Conservation (phyloP, 1,284 basidiomycete genomes). For the Pyrrhoderma lamaoense region DNA sequence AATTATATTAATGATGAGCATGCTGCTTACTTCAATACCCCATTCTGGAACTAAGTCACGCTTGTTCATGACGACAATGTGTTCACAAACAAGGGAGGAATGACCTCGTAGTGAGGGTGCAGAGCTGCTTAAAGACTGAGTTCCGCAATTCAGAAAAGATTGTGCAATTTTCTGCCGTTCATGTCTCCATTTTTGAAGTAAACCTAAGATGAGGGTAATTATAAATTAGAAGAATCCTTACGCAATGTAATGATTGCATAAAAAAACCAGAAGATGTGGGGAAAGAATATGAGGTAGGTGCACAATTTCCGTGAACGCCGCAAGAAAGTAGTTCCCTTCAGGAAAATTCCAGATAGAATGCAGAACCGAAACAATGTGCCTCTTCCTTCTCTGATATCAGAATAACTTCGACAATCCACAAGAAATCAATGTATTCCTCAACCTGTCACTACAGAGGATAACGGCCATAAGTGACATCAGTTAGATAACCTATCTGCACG, state of each 20-base stretch:
- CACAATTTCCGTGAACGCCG: background rate
- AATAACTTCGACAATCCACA: too few relatives aligned
- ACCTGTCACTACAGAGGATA: too few relatives aligned
- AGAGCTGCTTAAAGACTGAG: constrained; percentile 21
- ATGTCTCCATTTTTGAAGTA: constrained; percentile 53
- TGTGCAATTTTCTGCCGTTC: constrained; percentile 46
- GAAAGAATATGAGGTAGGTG: background rate
- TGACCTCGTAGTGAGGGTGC: constrained; percentile 20
- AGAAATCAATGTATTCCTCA: too few relatives aligned
- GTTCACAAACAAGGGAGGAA: constrained; percentile 53
- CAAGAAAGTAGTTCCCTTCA: background rate
- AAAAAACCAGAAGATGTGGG: background rate
- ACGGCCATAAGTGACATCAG: too few relatives aligned
- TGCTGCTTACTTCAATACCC: constrained; percentile 69
- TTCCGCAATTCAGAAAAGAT: constrained; percentile 30
- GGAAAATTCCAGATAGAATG: too few relatives aligned
- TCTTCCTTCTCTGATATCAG: too few relatives aligned
- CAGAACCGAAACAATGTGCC: too few relatives aligned
- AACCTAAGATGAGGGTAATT: constrained; percentile 33
- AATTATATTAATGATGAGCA: too few relatives aligned
- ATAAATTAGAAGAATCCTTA: background rate
- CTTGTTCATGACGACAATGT: constrained; percentile 91
- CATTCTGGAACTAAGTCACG: constrained; percentile 82
- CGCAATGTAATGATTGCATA: background rate
- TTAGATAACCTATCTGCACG: too few relatives aligned